phyloP scores from a whole-genome alignment of 352 stramenopile genomes.

The Achlya hypogyna region DNA sequence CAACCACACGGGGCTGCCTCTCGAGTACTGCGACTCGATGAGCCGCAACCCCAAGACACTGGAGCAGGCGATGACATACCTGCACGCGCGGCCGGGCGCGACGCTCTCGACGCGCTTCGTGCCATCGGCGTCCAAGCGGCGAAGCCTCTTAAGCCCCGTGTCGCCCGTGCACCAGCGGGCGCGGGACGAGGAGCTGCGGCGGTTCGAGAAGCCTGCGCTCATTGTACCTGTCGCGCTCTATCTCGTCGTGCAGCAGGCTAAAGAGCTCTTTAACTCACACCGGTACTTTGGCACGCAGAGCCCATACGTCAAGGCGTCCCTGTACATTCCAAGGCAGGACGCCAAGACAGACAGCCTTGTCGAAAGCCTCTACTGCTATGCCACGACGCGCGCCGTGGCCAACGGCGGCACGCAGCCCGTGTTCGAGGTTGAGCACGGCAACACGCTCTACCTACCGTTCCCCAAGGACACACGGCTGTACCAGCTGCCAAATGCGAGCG shows the following conservation, averaged over 20 bases:
- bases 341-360: constrained; percentile 51
- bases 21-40: constrained; percentile 79
- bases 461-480: constrained; percentile 40
- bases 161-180: constrained; percentile 38
- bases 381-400: constrained; percentile 66
- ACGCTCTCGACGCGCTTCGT: constrained; percentile 51
- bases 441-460: constrained; percentile 68
- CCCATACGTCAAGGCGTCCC: constrained; percentile 69
- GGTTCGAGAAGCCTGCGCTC: constrained; percentile 47
- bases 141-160: constrained; percentile 36
- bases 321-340: constrained; percentile 76
- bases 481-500: constrained; percentile 48
- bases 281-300: constrained; percentile 75
- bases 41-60: constrained; percentile 64
- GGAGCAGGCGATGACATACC: constrained; percentile 61
- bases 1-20: constrained; percentile 73
- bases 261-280: constrained; percentile 75
- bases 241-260: constrained; percentile 67
- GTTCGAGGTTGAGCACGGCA: constrained; percentile 67
- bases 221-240: constrained; percentile 70
- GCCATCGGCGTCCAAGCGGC: constrained; percentile 24
- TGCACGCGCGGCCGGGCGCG: constrained; percentile 46
- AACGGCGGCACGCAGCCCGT: constrained; percentile 62
- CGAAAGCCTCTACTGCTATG: constrained; percentile 60
- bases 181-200: constrained; percentile 19